Percentiles rank a stretch among this genome's conserved stretches.
These are phyloP conservation scores for Prunella vulgaris DNA, from an alignment of 257 asterid genomes.

Conservation along the genomic window DNA sequence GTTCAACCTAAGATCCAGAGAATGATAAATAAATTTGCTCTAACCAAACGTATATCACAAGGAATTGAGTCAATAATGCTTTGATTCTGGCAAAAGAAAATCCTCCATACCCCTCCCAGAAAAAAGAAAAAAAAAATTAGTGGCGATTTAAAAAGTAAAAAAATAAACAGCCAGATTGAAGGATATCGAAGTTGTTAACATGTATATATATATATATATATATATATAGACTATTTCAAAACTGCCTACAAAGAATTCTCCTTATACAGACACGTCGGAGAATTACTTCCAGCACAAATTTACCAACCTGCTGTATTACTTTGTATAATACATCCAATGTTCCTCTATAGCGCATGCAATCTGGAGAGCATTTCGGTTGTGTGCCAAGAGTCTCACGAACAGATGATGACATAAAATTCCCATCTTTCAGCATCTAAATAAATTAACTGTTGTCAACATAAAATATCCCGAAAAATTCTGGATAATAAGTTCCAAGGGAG, in stretches of 20 bases:
- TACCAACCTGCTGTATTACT: constrained; percentile 69
- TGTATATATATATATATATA: too few species aligned
- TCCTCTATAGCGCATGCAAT: constrained; percentile 62
- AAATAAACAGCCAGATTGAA: background rate
- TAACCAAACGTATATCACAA: background rate
- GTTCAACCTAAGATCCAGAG: too few species aligned
- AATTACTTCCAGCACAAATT: background rate
- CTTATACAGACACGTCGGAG: background rate
- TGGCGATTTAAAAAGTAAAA: too few species aligned
- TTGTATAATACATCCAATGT: constrained; percentile 69
- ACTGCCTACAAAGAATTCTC: background rate
- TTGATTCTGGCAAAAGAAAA: background rate
- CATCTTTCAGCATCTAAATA: constrained; percentile 49
- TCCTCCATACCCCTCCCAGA: background rate
- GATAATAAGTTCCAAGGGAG: background rate
- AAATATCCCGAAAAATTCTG: background rate
- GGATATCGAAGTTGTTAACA: constrained; percentile 7
- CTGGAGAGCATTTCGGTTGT: constrained; percentile 44
- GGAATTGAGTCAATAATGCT: background rate
- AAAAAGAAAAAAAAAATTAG: too few species aligned
- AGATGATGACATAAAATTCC: constrained; percentile 33
- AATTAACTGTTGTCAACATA: background rate
- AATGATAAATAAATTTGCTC: too few species aligned
- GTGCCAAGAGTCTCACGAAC: constrained; percentile 31
- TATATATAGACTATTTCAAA: background rate